These are phyloP conservation scores for Ophiocordyceps robertsii DNA, from an alignment of 2,329 filamentous ascomycete genomes.

Conservation along the genomic window DNA sequence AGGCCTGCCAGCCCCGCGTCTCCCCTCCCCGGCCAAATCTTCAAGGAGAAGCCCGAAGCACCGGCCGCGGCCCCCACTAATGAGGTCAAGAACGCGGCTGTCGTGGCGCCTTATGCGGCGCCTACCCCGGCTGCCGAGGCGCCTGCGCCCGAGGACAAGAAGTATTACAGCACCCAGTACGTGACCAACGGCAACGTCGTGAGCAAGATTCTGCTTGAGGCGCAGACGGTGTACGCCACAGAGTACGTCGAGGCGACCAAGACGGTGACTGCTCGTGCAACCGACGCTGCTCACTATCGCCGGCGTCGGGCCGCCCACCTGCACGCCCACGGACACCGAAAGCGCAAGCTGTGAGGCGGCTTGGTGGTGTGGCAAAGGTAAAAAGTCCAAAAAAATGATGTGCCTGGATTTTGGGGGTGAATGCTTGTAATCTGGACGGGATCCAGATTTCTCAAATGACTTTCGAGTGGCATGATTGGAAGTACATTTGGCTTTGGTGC, in stretches of 20 bases:
- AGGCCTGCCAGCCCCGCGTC: constrained; percentile 16
- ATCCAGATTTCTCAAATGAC: constrained; percentile 13
- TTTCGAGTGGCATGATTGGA: constrained; percentile 17
- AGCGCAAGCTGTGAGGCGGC: constrained; percentile 8
- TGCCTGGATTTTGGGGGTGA: constrained; percentile 5
- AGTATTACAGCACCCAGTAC: constrained; percentile 35
- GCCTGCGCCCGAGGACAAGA: constrained; percentile 14
- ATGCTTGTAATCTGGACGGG: constrained; percentile 20
- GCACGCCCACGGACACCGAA: constrained; percentile 24
- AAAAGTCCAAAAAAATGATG: constrained; percentile 4
- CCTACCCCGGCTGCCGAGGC: constrained; percentile 4
- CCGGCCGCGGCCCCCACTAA: constrained; percentile 1
- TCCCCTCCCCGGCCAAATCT: constrained; percentile 28
- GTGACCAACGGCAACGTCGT: constrained; percentile 36
- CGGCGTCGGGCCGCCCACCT: constrained; percentile 19
- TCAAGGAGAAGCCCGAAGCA: constrained; percentile 18
- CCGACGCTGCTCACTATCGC: constrained; percentile 4
- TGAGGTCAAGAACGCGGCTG: not conserved
- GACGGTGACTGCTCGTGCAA: constrained; percentile 14
- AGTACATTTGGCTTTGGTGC: constrained; percentile 19
- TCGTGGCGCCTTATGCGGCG: constrained; percentile 3
- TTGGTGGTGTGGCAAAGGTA: constrained; percentile 4
- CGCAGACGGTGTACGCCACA: constrained; percentile 40
- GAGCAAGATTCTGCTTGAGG: constrained; percentile 42
- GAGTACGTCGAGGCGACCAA: constrained; percentile 26